Evolutionary conservation across 805 yeast species (phyloP), one percentile per base, ranked within the genome.

Genomic region (Barnettozyma pratensis): DNA sequence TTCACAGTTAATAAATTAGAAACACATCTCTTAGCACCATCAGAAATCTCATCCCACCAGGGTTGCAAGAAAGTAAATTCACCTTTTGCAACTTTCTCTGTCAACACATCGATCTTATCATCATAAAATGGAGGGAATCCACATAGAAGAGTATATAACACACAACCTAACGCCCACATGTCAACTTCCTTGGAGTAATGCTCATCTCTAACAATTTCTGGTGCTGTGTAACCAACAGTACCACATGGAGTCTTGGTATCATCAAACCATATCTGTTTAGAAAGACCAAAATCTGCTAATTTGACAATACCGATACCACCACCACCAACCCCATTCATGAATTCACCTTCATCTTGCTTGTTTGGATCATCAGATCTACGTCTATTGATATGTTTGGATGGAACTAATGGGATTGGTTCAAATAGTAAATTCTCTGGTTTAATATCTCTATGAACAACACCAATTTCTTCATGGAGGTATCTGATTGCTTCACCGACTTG

Each of bases 381-480:
- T 30, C 67, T 44, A 29, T 46, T 46, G 30, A 37, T 39, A 6
- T 26, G 11, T 30, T 44, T 52, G 9, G 59, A 54, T 7, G 60
- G 56, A 5, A 45, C 27, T 12, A 56, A 7, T 9, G 54, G 54
- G 25, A 61, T 60, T 12, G 58, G 60, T 35, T 92, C 96, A 52
- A 92, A 73, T 42, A 92, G 68, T 47, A 92, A 81, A 62, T 94
- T 92, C 58, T 89, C 99, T 0, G 99, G 99, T 68, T 94, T 94
- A 54, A 94, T 87, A 63, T 94, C 99, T 48, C 98, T 78, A 65
- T 94, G 99, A 10, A 90, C 94, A 59, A 94, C 90, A 12, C 97
- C 97, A 60, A 87, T 80, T 27, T 91, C 84, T 60, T 88, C 92
- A 66, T 94, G 99, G 44, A 94, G 74, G 63, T 92, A 94, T 0